Evolutionary conservation across 1,139 yeast genomes (phyloP).

Genomic region (Blastobotrys proliferans): DNA sequence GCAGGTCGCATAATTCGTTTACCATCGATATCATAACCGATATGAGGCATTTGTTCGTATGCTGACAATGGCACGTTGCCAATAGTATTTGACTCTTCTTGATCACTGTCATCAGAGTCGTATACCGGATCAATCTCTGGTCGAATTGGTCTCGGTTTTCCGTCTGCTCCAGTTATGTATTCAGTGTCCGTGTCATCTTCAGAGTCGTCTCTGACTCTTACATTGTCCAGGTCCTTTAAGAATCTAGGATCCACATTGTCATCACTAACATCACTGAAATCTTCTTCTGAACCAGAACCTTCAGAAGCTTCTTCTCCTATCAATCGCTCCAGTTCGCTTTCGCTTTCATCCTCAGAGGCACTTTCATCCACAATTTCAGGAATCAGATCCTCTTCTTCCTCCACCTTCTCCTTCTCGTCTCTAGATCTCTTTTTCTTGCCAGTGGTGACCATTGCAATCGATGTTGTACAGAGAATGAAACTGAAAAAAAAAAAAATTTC

Average conservation of each 20-base stretch:
- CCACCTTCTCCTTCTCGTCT: constrained; percentile 14
- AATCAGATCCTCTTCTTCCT: constrained; percentile 19
- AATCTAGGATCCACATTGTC: constrained; percentile 22
- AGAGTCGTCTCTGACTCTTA: constrained; percentile 20
- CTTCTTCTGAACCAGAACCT: constrained; percentile 15
- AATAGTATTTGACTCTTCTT: constrained; percentile 78
- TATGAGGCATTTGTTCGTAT: constrained; percentile 95
- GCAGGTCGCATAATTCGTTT: constrained; percentile 99
- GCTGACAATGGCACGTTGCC: constrained; percentile 92
- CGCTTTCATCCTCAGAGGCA: constrained; percentile 22
- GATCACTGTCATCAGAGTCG: constrained; percentile 90
- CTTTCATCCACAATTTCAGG: constrained; percentile 17
- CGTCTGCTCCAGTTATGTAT: constrained; percentile 57
- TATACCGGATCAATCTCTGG: constrained; percentile 92
- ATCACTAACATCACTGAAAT: constrained; percentile 26
- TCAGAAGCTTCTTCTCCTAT: constrained; percentile 25
- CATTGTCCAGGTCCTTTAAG: constrained; percentile 21
- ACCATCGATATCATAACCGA: constrained; percentile 96
- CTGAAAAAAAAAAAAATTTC: constrained; percentile 7
- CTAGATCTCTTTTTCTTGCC: constrained; percentile 13
- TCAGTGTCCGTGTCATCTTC: constrained; percentile 24
- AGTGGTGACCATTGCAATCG: neutral
- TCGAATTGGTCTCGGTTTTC: constrained; percentile 65
- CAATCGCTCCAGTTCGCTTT: constrained; percentile 24
- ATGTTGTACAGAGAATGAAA: neutral